Percentiles rank a stretch among this genome's conserved stretches.
Conservation (phyloP, 2,329 filamentous ascomycete genomes). For the Aspergillus ochraceus region DNA sequence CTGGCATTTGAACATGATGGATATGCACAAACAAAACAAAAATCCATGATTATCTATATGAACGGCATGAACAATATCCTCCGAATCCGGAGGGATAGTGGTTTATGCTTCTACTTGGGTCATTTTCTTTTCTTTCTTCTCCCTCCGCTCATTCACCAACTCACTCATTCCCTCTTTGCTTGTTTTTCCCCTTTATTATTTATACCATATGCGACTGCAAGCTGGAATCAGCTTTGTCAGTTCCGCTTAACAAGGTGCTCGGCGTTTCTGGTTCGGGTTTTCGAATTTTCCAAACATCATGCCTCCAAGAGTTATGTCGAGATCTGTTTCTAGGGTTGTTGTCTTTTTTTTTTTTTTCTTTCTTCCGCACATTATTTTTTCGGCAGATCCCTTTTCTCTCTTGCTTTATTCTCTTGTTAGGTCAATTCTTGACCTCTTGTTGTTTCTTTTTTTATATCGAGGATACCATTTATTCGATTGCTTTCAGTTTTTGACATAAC, state of each 20-base stretch:
- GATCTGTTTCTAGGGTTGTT: constrained; percentile 6
- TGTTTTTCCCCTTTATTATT: neutral
- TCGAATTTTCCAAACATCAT: constrained; percentile 8
- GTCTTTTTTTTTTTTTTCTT: constrained; percentile 8
- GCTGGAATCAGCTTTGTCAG: neutral
- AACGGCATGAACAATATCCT: constrained; percentile 18
- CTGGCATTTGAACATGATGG: constrained; percentile 19
- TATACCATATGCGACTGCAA: constrained; percentile 8
- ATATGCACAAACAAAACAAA: constrained; percentile 12
- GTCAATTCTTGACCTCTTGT: constrained; percentile 9
- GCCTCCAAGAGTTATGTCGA: constrained; percentile 12
- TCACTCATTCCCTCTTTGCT: neutral
- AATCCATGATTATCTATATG: constrained; percentile 21
- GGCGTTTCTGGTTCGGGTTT: constrained; percentile 13
- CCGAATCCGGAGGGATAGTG: neutral
- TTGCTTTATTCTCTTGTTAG: neutral
- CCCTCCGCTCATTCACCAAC: neutral
- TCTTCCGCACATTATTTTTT: constrained; percentile 8
- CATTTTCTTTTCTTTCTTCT: neutral
- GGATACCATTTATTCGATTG: constrained; percentile 21
- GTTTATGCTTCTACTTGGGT: neutral
- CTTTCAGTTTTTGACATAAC: constrained; percentile 13
- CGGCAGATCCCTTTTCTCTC: constrained; percentile 7
- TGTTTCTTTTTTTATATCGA: constrained; percentile 15
- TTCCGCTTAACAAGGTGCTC: constrained; percentile 3